Evolutionary conservation across 2,329 filamentous ascomycete genomes (phyloP), one percentile per base, ranked within the genome.

Genomic region (Talaromyces sp.): DNA sequence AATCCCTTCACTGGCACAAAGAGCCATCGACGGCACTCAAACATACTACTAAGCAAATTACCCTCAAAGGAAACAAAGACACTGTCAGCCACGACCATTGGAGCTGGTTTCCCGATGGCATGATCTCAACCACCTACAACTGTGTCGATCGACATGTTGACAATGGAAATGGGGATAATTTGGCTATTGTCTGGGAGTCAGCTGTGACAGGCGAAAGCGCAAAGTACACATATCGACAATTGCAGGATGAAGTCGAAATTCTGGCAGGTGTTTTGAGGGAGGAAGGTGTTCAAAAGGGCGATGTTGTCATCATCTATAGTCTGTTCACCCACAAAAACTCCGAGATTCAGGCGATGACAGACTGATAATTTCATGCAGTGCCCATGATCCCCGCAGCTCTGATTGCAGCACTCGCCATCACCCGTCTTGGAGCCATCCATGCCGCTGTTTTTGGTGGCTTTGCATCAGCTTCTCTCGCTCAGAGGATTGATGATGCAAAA

Each of bases 371-470:
- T 52, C 62, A 8, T n/a, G 27, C 68, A 92, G 90, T 97, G 93
- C 93, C 93, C 63, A 97, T 97, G 93, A 92, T 97, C 50, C 93
- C 94, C 0, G 89, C 92, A 0, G 91, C 93, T 1, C 76, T 97
- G n/a, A 87, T 96, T 67, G 93, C 90, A 10, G 92, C 95, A 68
- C 86, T 97, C 3, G 93, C 94, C 27, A 86, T 90, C 66, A 88
- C 88, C 67, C 87, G 93, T 10, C 82, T 97, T 0, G 94, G 93
- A 11, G 94, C 93, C 16, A 87, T 97, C 61, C 94, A 98, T 74
- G 88, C 91, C 3, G 92, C 96, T 4, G 94, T 98, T 3, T 97
- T 97, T 77, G 94, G 94, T 48, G 93, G 94, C 0, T 98, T 98
- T 75, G 92, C 92, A 0, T 83, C 93, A 0, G 82, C 84, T 10